phyloP scores from a whole-genome alignment of 345 rosid species.

The Lepidium africanum region DNA sequence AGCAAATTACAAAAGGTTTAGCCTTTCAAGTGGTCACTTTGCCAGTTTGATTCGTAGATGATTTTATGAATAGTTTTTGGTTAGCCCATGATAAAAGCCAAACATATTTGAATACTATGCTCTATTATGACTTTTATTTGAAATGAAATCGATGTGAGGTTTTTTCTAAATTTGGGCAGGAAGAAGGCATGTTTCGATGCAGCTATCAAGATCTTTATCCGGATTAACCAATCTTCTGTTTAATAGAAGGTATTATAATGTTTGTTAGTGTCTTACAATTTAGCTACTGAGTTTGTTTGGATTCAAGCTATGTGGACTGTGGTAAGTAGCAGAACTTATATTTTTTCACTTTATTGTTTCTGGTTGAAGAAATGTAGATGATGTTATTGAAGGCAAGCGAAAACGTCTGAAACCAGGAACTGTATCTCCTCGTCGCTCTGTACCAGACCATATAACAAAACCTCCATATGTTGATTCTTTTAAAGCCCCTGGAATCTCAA shows the following conservation, averaged over 20 bases:
- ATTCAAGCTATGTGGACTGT: not conserved
- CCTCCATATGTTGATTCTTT: constrained; percentile 63
- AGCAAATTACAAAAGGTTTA: not conserved
- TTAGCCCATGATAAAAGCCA: not conserved
- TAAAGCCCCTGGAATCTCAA: constrained; percentile 56
- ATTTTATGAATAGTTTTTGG: not conserved
- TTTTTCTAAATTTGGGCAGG: constrained; percentile 31
- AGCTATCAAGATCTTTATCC: constrained; percentile 49
- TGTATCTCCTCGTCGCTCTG: constrained; percentile 65
- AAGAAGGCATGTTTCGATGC: constrained; percentile 53
- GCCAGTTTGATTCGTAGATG: not conserved
- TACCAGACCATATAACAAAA: constrained; percentile 54
- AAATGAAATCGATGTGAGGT: not conserved
- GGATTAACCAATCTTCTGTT: constrained; percentile 60
- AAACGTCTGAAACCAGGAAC: constrained; percentile 61
- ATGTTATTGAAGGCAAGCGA: constrained; percentile 36
- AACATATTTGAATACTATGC: no score
- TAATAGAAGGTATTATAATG: constrained; percentile 51
- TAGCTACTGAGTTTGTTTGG: not conserved
- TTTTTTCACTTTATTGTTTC: not conserved
- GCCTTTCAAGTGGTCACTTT: no score
- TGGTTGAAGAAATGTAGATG: constrained; percentile 41
- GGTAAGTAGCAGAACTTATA: not conserved
- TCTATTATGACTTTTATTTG: not conserved
- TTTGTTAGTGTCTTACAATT: not conserved